These are phyloP conservation scores for Candida sithepensis DNA, from an alignment of 805 yeast genomes.

Conservation along the genomic window DNA sequence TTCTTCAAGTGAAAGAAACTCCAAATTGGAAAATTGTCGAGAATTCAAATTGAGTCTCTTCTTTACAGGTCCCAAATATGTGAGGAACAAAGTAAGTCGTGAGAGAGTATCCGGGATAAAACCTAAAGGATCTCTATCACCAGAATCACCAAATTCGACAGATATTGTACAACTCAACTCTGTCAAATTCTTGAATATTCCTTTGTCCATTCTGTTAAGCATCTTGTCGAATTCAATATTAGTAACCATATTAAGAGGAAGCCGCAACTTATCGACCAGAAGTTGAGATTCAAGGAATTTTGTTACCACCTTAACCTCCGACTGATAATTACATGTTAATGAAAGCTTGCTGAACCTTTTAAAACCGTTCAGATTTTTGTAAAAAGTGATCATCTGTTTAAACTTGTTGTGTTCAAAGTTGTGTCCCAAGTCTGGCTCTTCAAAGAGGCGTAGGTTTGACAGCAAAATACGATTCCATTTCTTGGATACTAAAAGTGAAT, in stretches of 20 bases:
- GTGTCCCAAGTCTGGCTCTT: slow-evolving; percentile 8
- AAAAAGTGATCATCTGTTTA: slow-evolving; percentile 13
- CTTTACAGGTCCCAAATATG: too few species aligned
- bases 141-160: background rate
- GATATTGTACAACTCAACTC: background rate
- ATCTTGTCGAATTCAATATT: background rate
- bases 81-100: background rate
- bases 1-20: background rate
- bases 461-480: slow-evolving; percentile 15
- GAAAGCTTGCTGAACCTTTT: slow-evolving; percentile 6
- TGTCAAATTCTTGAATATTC: background rate
- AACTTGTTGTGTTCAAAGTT: slow-evolving; percentile 10
- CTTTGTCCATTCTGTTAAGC: background rate
- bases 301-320: slow-evolving; percentile 16
- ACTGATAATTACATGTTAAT: slow-evolving; percentile 8
- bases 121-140: background rate
- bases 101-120: background rate
- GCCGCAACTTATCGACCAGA: background rate
- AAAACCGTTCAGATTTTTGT: slow-evolving; percentile 6
- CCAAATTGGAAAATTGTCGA: background rate
- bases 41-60: background rate
- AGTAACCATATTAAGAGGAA: background rate
- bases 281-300: slow-evolving; percentile 12
- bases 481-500: slow-evolving; percentile 15
- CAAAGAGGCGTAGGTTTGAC: slow-evolving; percentile 11